Conservation (phyloP, 1,284 basidiomycete species). For the Leccinum laetum region DNA sequence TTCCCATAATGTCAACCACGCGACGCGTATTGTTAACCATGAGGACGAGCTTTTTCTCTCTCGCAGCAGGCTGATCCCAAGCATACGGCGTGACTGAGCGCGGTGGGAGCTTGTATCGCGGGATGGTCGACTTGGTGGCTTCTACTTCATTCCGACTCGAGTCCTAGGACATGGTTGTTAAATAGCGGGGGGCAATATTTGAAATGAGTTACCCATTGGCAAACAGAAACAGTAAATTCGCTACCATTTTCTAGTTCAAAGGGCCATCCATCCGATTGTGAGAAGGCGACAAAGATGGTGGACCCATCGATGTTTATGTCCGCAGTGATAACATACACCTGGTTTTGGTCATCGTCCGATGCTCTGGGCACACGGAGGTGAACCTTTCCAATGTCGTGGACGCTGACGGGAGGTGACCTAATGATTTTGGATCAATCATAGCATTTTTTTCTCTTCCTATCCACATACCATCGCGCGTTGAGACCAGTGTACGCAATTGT, state of each 20-base stretch:
- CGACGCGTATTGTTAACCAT: constrained; percentile 67
- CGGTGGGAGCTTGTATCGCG: constrained; percentile 59
- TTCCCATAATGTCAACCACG: constrained; percentile 93
- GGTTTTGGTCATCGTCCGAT: constrained; percentile 33
- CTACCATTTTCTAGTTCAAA: constrained; percentile 92
- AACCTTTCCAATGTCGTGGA: constrained; percentile 88
- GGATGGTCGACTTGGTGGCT: constrained; percentile 27
- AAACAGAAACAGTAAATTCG: constrained; percentile 70
- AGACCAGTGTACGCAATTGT: constrained; percentile 86
- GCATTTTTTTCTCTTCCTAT: neutral
- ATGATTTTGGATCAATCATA: constrained; percentile 7
- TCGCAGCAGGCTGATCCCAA: constrained; percentile 93
- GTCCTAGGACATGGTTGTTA: constrained; percentile 43
- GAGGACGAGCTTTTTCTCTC: constrained; percentile 78
- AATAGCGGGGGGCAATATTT: neutral
- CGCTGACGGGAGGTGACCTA: constrained; percentile 92
- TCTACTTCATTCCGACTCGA: constrained; percentile 43
- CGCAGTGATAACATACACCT: constrained; percentile 70
- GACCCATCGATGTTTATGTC: constrained; percentile 88
- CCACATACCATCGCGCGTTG: constrained; percentile 77
- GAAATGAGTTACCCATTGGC: constrained; percentile 62
- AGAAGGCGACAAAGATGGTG: constrained; percentile 85
- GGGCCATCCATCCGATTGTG: constrained; percentile 82
- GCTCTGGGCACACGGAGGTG: constrained; percentile 68
- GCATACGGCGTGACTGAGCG: constrained; percentile 73